phyloP scores from a whole-genome alignment of 305 asterid genomes.

The Withania somnifera region DNA sequence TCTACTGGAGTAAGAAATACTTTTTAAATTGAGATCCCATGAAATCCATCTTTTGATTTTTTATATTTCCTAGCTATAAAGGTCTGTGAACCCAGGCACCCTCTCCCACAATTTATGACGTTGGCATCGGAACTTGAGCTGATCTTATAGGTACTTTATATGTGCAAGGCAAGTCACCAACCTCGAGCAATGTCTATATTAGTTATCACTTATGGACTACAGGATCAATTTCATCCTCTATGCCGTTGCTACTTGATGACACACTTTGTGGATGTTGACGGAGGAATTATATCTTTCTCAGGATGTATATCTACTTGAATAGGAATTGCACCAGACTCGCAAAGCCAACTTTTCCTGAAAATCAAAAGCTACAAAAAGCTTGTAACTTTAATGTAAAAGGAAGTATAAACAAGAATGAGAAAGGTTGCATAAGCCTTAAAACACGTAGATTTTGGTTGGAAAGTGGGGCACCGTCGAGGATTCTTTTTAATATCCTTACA shows the following conservation, averaged over 20 bases:
- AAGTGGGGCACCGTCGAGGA: slow-evolving; percentile 23
- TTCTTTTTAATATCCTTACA: slow-evolving; percentile 6
- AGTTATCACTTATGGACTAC: neutral
- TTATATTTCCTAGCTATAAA: neutral
- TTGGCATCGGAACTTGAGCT: neutral
- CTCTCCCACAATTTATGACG: neutral
- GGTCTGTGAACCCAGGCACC: neutral
- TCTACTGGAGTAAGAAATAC: neutral
- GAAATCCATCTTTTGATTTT: neutral
- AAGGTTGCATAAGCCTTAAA: slow-evolving; percentile 21
- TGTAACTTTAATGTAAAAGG: slow-evolving; percentile 26
- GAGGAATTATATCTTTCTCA: slow-evolving; percentile 1
- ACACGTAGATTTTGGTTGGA: slow-evolving; percentile 70
- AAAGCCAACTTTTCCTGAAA: slow-evolving; percentile 14
- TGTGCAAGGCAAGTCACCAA: neutral
- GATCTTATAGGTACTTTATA: neutral
- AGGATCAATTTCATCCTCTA: neutral
- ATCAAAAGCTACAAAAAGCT: slow-evolving; percentile 26
- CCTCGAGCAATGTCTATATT: neutral
- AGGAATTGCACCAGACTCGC: slow-evolving; percentile 42
- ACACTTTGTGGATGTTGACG: slow-evolving; percentile 1
- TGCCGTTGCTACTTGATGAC: neutral
- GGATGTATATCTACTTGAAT: slow-evolving; percentile 22
- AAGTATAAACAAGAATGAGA: slow-evolving; percentile 23
- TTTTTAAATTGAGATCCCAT: neutral